phyloP scores from a whole-genome alignment of 495 filamentous ascomycete genomes.

The Oidiodendron maius region DNA sequence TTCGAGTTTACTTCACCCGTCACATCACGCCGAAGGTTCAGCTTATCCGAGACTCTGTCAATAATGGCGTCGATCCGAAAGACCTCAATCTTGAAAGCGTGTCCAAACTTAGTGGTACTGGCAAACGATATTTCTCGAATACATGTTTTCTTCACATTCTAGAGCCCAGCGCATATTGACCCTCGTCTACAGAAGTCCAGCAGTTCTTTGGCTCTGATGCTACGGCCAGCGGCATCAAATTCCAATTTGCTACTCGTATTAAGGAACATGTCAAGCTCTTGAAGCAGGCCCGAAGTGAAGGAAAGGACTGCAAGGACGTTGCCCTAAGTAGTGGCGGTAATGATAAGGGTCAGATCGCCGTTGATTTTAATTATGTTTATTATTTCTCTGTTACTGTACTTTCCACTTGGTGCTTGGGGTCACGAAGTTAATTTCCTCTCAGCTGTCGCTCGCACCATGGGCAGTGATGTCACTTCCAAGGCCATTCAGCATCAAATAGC shows the following conservation, averaged over 20 bases:
- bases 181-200: constrained; percentile 10
- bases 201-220: constrained; percentile 13
- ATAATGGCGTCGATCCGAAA: constrained; percentile 14
- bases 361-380: too few relatives aligned
- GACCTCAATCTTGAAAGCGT: constrained; percentile 8
- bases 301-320: too few relatives aligned
- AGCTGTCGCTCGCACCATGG: constrained; percentile 11
- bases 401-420: too few relatives aligned
- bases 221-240: constrained; percentile 11
- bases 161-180: neutral
- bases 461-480: constrained; percentile 13
- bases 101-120: neutral
- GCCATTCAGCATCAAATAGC: constrained; percentile 12
- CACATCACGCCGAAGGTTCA: constrained; percentile 8
- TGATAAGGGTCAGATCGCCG: too few relatives aligned
- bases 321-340: too few relatives aligned
- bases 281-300: too few relatives aligned
- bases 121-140: neutral
- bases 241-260: constrained; percentile 8
- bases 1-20: neutral
- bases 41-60: constrained; percentile 6
- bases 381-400: too few relatives aligned
- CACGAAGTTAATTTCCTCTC: neutral
- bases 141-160: neutral
- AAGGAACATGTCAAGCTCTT: too few relatives aligned